Evolutionary conservation across 441 rosid species (phyloP).

Genomic region (Mallotus japonicus): DNA sequence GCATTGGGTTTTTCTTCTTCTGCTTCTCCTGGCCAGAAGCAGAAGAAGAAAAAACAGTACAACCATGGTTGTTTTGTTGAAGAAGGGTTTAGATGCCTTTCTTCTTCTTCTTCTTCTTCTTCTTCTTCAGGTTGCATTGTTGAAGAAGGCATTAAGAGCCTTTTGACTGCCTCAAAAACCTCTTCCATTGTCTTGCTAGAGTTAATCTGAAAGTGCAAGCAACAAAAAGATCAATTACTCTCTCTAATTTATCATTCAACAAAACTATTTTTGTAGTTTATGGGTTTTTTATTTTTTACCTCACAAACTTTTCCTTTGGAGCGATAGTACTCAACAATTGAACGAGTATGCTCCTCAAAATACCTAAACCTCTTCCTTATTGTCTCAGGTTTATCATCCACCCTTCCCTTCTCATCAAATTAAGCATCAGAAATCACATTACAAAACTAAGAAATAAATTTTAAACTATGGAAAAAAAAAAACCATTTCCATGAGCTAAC

Average conservation of each 20-base stretch:
- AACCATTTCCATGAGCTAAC: conserved; percentile 22
- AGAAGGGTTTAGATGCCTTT: background rate
- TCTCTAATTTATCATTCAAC: background rate
- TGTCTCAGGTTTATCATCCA: background rate
- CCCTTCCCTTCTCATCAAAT: conserved; percentile 5
- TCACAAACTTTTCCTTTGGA: background rate
- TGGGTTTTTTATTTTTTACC: background rate
- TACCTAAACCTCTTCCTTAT: conserved; percentile 2
- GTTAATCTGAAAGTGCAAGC: conserved; percentile 1
- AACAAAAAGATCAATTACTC: background rate
- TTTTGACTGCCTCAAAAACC: background rate
- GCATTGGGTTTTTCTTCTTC: background rate
- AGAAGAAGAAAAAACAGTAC: too few relatives aligned
- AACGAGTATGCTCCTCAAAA: conserved; percentile 6
- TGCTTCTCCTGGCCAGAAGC: too few relatives aligned
- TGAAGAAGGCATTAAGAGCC: background rate
- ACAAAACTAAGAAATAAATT: background rate
- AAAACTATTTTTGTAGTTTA: too few relatives aligned
- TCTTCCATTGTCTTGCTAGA: background rate
- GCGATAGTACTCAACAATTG: background rate
- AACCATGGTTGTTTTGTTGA: too few relatives aligned
- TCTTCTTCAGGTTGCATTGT: background rate
- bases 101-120: background rate
- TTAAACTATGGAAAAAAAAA: too few relatives aligned
- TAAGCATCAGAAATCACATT: background rate